Evolutionary conservation across 2,329 filamentous ascomycete genomes (phyloP).

Genomic region (Metarhizium rileyi): DNA sequence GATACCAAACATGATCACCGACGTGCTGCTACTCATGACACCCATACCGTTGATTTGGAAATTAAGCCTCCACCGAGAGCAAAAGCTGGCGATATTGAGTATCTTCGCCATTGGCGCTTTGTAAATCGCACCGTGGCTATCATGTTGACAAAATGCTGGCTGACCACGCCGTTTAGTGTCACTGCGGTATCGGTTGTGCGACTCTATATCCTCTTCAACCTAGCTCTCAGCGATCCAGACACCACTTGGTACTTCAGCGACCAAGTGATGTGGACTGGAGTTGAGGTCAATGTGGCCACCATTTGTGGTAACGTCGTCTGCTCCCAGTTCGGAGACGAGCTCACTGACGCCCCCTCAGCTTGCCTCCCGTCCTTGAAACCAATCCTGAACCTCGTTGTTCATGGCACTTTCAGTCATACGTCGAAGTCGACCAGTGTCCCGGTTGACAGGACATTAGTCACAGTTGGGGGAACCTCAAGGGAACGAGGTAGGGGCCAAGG

Average conservation of each 20-base stretch:
- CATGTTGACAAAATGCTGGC: background rate
- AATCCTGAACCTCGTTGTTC: constrained; percentile 65
- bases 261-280: constrained; percentile 10
- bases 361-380: constrained; percentile 35
- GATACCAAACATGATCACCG: constrained; percentile 16
- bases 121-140: constrained; percentile 6
- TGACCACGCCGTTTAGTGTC: background rate
- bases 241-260: constrained; percentile 9
- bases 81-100: constrained; percentile 13
- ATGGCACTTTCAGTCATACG: constrained; percentile 31
- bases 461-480: no score
- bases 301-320: constrained; percentile 5
- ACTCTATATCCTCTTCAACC: constrained; percentile 3
- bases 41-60: constrained; percentile 16
- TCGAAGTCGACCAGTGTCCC: background rate
- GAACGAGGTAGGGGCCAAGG: no score
- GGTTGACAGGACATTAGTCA: background rate
- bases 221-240: constrained; percentile 7
- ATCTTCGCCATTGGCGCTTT: constrained; percentile 16
- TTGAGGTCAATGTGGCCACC: constrained; percentile 10
- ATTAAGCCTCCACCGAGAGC: constrained; percentile 11
- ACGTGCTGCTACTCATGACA: constrained; percentile 15
- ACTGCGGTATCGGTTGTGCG: constrained; percentile 5
- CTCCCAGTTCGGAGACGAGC: background rate
- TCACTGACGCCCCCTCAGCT: constrained; percentile 36